Conservation (phyloP, 2,329 filamentous ascomycete genomes). For the Domatiomyces globalis region DNA sequence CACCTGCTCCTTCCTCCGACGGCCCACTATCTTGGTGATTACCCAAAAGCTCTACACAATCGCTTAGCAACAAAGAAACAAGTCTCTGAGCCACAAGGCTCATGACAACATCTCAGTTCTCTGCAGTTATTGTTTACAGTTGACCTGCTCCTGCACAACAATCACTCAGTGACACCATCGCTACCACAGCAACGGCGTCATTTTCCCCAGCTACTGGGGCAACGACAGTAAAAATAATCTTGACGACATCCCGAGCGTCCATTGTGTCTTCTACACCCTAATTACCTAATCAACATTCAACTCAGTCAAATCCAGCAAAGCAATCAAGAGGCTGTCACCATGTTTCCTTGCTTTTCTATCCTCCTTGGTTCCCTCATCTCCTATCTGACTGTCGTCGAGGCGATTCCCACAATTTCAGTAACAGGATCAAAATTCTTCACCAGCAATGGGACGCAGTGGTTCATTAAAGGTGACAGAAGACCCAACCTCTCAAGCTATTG, state of each 20-base stretch:
- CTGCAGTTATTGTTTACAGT: background rate
- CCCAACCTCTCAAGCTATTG: slow-evolving; percentile 1
- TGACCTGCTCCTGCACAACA: background rate
- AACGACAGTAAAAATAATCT: background rate
- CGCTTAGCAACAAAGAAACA: background rate
- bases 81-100: background rate
- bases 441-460: slow-evolving; percentile 67
- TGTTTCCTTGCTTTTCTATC: slow-evolving; percentile 3
- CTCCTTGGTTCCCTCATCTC: slow-evolving; percentile 8
- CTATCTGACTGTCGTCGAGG: slow-evolving; percentile 23
- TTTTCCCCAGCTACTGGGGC: background rate
- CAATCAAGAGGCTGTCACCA: background rate
- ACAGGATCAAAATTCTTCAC: slow-evolving; percentile 78
- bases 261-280: too few species aligned
- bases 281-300: background rate
- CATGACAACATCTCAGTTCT: background rate
- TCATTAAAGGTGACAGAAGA: slow-evolving; percentile 53
- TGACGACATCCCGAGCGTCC: background rate
- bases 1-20: background rate
- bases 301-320: background rate
- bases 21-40: too few species aligned
- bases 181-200: background rate
- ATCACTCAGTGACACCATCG: background rate
- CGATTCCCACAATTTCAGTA: slow-evolving; percentile 42
- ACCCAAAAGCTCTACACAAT: background rate